Evolutionary conservation across 805 yeast genomes (phyloP).

Genomic region (Kodamaea kakaduensis): DNA sequence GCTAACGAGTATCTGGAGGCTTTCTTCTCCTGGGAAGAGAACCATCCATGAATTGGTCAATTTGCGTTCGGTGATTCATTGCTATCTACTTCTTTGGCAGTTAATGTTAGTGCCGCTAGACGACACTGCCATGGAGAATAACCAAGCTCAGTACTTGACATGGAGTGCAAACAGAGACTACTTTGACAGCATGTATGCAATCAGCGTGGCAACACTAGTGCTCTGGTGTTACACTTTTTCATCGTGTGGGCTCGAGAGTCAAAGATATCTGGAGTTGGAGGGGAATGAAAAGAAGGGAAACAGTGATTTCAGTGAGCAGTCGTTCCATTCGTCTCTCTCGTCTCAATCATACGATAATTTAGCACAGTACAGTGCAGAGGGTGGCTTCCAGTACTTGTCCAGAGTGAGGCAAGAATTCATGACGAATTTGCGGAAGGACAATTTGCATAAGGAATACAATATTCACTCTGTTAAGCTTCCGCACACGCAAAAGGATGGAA

Average conservation of each 20-base stretch:
- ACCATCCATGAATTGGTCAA: slow-evolving; percentile 28
- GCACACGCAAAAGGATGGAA: slow-evolving; percentile 9
- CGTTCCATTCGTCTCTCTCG: neutral
- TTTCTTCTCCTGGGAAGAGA: slow-evolving; percentile 39
- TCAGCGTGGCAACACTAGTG: slow-evolving; percentile 35
- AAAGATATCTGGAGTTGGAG: slow-evolving; percentile 17
- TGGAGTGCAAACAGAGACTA: slow-evolving; percentile 35
- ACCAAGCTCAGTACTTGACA: slow-evolving; percentile 16
- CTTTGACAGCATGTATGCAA: slow-evolving; percentile 34
- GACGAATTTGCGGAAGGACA: slow-evolving; percentile 22
- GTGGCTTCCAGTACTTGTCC: slow-evolving; percentile 32
- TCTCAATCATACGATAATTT: slow-evolving; percentile 20
- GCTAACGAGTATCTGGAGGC: slow-evolving; percentile 34
- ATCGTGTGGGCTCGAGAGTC: slow-evolving; percentile 31
- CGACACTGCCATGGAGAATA: slow-evolving; percentile 13
- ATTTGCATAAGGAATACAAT: slow-evolving; percentile 19
- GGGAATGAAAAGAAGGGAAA: slow-evolving; percentile 7
- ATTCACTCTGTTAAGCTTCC: slow-evolving; percentile 20
- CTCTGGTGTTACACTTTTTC: slow-evolving; percentile 39
- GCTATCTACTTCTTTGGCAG: slow-evolving; percentile 39
- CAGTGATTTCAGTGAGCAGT: too few relatives aligned
- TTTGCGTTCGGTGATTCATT: slow-evolving; percentile 34
- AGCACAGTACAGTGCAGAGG: slow-evolving; percentile 29
- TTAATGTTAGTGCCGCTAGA: slow-evolving; percentile 29
- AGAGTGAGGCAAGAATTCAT: slow-evolving; percentile 34